These are phyloP conservation scores for Camelina laxa DNA, from an alignment of 345 rosid genomes.

Conservation along the genomic window DNA sequence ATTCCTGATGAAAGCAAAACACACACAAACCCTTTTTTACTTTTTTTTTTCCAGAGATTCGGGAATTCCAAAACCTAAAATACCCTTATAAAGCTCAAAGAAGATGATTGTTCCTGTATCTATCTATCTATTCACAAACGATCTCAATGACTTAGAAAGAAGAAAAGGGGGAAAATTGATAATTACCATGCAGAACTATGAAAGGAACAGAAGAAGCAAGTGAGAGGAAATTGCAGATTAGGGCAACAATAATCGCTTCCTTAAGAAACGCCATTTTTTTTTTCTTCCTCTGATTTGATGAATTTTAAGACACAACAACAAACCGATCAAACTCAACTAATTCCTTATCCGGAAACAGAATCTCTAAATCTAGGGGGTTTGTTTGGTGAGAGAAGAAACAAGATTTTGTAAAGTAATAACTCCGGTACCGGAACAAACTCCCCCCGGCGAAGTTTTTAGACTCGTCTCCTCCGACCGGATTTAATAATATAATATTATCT, in stretches of 20 bases:
- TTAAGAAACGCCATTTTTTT: conserved; percentile 24
- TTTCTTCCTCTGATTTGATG: conserved; percentile 15
- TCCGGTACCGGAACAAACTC: neutral
- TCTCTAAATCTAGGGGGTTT: neutral
- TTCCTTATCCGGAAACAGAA: neutral
- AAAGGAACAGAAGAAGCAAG: conserved; percentile 62
- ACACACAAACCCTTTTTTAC: neutral
- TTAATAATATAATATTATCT: neutral
- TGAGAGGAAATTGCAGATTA: conserved; percentile 37
- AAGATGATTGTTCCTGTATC: neutral
- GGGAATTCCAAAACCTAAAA: conserved; percentile 17
- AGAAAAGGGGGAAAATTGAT: neutral
- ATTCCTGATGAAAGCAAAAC: conserved; percentile 54
- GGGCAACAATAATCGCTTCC: conserved; percentile 20
- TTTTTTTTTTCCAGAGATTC: conserved; percentile 9
- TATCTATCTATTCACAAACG: neutral
- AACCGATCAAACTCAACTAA: neutral
- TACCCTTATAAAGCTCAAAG: neutral
- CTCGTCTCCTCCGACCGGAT: conserved; percentile 23
- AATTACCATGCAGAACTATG: conserved; percentile 74
- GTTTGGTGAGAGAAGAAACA: neutral
- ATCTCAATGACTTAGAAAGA: neutral
- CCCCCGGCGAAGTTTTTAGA: conserved; percentile 25
- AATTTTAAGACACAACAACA: neutral
- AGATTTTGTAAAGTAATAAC: neutral